Evolutionary conservation across 2,329 filamentous ascomycete species (phyloP).

Genomic region (Diaporthe sp.): DNA sequence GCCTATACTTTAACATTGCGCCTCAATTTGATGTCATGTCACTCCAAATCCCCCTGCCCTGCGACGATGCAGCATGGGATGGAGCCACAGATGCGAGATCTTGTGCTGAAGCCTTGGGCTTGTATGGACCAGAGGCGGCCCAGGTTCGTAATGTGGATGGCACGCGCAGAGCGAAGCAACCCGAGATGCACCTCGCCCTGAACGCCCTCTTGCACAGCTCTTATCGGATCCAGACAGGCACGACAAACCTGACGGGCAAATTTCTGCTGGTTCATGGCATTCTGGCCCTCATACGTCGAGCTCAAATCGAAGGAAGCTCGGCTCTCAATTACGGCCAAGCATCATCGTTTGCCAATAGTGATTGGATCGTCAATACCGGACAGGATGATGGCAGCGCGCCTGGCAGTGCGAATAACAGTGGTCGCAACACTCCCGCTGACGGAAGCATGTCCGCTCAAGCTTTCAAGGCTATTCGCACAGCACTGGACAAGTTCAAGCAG

Average conservation of each 20-base stretch:
- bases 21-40: conserved; percentile 75
- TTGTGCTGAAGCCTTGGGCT: conserved; percentile 75
- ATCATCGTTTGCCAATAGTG: conserved; percentile 70
- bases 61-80: conserved; percentile 82
- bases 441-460: conserved; percentile 59
- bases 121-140: conserved; percentile 70
- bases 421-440: conserved; percentile 61
- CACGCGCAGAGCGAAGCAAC: conserved; percentile 74
- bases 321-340: conserved; percentile 56
- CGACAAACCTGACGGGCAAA: conserved; percentile 80
- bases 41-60: conserved; percentile 76
- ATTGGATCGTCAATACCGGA: conserved; percentile 65
- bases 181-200: conserved; percentile 73
- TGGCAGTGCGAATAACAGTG: conserved; percentile 60
- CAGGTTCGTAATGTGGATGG: conserved; percentile 71
- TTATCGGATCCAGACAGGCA: conserved; percentile 72
- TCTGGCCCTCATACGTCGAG: conserved; percentile 69
- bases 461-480: conserved; percentile 64
- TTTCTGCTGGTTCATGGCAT: conserved; percentile 81
- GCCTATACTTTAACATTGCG: conserved; percentile 78
- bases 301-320: conserved; percentile 57
- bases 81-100: conserved; percentile 66
- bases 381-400: conserved; percentile 57
- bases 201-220: conserved; percentile 71
- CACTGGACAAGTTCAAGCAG: conserved; percentile 79